phyloP scores from a whole-genome alignment of 2,329 filamentous ascomycete genomes.

The Ascochyta pisi region DNA sequence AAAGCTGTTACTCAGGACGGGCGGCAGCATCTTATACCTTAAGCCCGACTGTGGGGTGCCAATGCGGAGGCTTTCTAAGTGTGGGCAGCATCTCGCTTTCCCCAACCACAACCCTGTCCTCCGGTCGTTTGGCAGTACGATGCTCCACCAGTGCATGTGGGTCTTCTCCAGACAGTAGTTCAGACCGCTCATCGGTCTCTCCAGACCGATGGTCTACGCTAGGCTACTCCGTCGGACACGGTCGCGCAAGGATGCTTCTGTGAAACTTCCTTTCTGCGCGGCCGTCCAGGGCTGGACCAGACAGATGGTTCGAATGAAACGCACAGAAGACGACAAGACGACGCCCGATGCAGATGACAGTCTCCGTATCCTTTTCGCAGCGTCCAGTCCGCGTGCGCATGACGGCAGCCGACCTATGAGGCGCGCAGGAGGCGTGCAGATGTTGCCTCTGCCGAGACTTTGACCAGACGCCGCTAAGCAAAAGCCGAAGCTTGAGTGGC shows the following conservation, averaged over 20 bases:
- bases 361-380: slow-evolving; percentile 12
- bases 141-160: slow-evolving; percentile 6
- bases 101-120: slow-evolving; percentile 7
- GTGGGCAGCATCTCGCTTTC: slow-evolving; percentile 1
- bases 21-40: slow-evolving; percentile 13
- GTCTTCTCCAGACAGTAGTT: slow-evolving; percentile 8
- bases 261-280: slow-evolving; percentile 7
- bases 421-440: slow-evolving; percentile 10
- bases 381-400: background rate
- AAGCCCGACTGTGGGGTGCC: slow-evolving; percentile 8
- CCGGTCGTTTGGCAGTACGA: background rate
- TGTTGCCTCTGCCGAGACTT: slow-evolving; percentile 2
- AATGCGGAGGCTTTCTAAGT: slow-evolving; percentile 13
- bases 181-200: slow-evolving; percentile 5
- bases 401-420: slow-evolving; percentile 8
- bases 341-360: background rate
- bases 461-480: slow-evolving; percentile 16
- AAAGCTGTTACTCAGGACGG: background rate
- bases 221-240: slow-evolving; percentile 2
- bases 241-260: slow-evolving; percentile 1
- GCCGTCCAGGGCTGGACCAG: slow-evolving; percentile 5
- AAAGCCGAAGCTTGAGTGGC: slow-evolving; percentile 18
- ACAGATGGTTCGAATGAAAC: background rate
- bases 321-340: background rate
- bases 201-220: slow-evolving; percentile 1